These are phyloP conservation scores for Tuber borchii DNA, from an alignment of 495 filamentous ascomycete species.

Conservation along the genomic window DNA sequence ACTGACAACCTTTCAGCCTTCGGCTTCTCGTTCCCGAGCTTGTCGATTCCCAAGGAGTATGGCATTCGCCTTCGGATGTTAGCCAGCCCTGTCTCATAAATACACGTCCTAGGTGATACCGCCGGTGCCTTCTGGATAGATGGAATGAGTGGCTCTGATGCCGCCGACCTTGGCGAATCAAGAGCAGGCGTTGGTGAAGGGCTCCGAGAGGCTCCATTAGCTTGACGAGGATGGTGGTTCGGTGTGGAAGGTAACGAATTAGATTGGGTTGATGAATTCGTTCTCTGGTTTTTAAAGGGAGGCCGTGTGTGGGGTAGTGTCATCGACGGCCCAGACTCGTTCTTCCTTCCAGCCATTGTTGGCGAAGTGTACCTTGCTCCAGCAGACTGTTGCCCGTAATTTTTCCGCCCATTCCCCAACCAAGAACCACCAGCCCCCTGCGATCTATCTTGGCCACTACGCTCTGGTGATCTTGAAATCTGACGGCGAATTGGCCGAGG, in stretches of 20 bases:
- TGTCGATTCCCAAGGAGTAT: constrained; percentile 77
- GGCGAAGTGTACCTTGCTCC: constrained; percentile 32
- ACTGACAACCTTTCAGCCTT: constrained; percentile 62
- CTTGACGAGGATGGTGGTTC: constrained; percentile 76
- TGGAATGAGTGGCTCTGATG: constrained; percentile 74
- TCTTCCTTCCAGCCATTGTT: constrained; percentile 39
- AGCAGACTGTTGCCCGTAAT: constrained; percentile 35
- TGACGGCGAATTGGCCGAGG: constrained; percentile 33
- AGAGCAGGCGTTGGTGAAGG: constrained; percentile 71
- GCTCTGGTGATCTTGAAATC: constrained; percentile 39
- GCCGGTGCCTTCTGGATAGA: constrained; percentile 56
- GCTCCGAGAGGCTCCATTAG: constrained; percentile 68
- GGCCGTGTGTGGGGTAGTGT: constrained; percentile 26
- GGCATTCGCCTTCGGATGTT: constrained; percentile 75
- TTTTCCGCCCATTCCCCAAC: constrained; percentile 41
- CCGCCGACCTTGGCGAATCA: constrained; percentile 82
- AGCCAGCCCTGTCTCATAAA: constrained; percentile 71
- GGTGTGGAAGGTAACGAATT: constrained; percentile 92
- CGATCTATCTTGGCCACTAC: constrained; percentile 16
- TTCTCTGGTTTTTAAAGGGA: constrained; percentile 21
- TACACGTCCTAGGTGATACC: constrained; percentile 57
- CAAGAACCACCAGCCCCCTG: constrained; percentile 29
- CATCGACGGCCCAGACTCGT: constrained; percentile 36
- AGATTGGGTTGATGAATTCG: constrained; percentile 58
- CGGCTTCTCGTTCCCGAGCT: constrained; percentile 60